Evolutionary conservation across 768 basidiomycete species (phyloP), one percentile per base, ranked within the genome.

Genomic region (Mycena maculata): DNA sequence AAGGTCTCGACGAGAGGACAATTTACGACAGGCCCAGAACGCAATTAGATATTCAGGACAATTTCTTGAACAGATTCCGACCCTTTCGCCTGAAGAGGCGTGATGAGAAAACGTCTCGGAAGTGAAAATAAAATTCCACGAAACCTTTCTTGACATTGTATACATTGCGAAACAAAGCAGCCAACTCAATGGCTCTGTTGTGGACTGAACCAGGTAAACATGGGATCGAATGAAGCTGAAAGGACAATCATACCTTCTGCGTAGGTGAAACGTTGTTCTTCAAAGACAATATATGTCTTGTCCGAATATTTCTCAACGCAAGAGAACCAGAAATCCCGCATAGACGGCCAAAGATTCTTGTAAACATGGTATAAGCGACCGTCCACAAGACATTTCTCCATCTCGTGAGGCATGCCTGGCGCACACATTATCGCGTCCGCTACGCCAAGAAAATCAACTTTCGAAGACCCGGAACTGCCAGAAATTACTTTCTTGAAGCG

Each of bases 1-100:
- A 47, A 38, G 16, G 11, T 20, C 4, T 23, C 0, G 7, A 9
- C 39, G 57, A 44, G 38, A 44, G 60, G 55, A 64, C 71, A 65
- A 78, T 81, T 63, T 75, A 87, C 85, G 87, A 73, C 83, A 86
- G 3, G 88, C 90, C 88, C 87, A 91, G 72, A 88, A 90, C 5
- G 81, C 79, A 48, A 87, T 80, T 15, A 90, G 76, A 72, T 84
- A 90, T 59, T 90, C 88, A 10, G 87, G 85, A 63, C 82, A 83
- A 72, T 91, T 91, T 47, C 89, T 84, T 59, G 88, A 87, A 70
- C 86, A 86, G 57, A 92, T 88, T 9, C 81, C 88, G 52, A 91
- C 80, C 76, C 86, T 81, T 72, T 88, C 87, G 28, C 87, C 85
- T 85, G 62, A 38, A 39, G 48, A 30, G 31, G 20, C 23, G n/a